phyloP scores from a whole-genome alignment of 2,329 filamentous ascomycete species.

The Colletotrichum agaves region DNA sequence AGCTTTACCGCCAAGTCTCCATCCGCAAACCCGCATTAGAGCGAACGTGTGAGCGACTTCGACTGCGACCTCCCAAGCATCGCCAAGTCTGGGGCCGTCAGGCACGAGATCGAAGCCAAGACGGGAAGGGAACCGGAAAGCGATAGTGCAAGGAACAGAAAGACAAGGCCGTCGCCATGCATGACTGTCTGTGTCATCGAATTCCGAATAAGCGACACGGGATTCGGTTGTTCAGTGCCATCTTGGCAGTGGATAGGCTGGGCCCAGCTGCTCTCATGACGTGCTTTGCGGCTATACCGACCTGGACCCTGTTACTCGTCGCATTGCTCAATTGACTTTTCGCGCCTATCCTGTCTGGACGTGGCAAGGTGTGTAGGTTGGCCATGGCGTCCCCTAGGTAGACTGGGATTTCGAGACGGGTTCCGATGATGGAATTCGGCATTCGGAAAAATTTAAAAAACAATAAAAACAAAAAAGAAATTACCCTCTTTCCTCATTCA shows the following conservation, averaged over 20 bases:
- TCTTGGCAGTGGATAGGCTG: conserved; percentile 27
- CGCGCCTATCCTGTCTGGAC: background rate
- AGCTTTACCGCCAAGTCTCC: conserved; percentile 37
- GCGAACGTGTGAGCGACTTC: conserved; percentile 1
- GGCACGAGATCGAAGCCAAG: conserved; percentile 33
- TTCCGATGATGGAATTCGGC: background rate
- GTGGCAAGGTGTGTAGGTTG: background rate
- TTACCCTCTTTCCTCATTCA: conserved; percentile 35
- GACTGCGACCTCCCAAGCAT: conserved; percentile 5
- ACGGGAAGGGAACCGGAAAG: conserved; percentile 24
- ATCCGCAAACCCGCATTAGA: conserved; percentile 30
- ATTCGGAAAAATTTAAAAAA: too few relatives aligned
- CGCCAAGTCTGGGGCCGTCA: conserved; percentile 31
- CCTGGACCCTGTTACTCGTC: conserved; percentile 18
- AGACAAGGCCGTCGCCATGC: conserved; percentile 5
- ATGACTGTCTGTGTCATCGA: conserved; percentile 25
- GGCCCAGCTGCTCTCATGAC: conserved; percentile 16
- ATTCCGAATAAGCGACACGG: conserved; percentile 1
- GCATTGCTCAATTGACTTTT: background rate
- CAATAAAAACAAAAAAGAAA: too few relatives aligned
- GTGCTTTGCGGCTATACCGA: conserved; percentile 17
- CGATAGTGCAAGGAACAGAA: background rate
- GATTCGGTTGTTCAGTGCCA: conserved; percentile 24
- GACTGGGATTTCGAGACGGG: background rate
- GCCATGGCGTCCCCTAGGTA: background rate